These are phyloP conservation scores for Saccharomyces hybrid DNA, from an alignment of 1,139 yeast species.

Conservation along the genomic window DNA sequence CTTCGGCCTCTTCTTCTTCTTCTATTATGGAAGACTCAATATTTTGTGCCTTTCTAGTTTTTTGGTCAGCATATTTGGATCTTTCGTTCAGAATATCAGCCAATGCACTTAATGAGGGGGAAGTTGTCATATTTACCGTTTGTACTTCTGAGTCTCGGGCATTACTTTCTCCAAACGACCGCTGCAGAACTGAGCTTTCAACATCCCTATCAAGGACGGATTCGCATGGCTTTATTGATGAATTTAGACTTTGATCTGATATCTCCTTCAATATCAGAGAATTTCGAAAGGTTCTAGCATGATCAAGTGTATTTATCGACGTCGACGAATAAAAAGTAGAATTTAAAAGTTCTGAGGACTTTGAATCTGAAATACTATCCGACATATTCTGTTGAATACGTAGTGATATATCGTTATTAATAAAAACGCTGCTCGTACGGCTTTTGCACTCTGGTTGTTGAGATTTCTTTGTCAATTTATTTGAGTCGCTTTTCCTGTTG, in stretches of 20 bases:
- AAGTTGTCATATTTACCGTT: slow-evolving; percentile 37
- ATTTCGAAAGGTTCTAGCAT: slow-evolving; percentile 43
- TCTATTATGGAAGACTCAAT: slow-evolving; percentile 17
- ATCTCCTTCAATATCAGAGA: slow-evolving; percentile 37
- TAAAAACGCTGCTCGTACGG: not conserved
- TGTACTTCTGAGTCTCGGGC: slow-evolving; percentile 12
- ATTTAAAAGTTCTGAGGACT: slow-evolving; percentile 9
- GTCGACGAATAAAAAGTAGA: slow-evolving; percentile 31
- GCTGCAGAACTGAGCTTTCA: not conserved
- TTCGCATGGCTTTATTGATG: slow-evolving; percentile 6
- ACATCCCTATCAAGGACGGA: not conserved
- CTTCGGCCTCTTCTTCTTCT: slow-evolving; percentile 31
- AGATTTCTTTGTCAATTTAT: not conserved
- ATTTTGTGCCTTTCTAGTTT: slow-evolving; percentile 15
- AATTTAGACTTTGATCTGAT: slow-evolving; percentile 16
- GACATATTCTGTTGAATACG: not conserved
- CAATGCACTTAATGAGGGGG: slow-evolving; percentile 38
- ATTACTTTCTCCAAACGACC: not conserved
- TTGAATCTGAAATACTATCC: not conserved
- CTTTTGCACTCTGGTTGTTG: not conserved
- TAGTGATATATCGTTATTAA: not conserved
- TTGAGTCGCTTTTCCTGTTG: not conserved
- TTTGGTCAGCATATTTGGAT: slow-evolving; percentile 26
- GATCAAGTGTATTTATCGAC: slow-evolving; percentile 33
- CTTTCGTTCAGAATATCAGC: slow-evolving; percentile 35